Evolutionary conservation across 2,329 filamentous ascomycete species (phyloP).

Genomic region (Aspergillus pseudoterreus): DNA sequence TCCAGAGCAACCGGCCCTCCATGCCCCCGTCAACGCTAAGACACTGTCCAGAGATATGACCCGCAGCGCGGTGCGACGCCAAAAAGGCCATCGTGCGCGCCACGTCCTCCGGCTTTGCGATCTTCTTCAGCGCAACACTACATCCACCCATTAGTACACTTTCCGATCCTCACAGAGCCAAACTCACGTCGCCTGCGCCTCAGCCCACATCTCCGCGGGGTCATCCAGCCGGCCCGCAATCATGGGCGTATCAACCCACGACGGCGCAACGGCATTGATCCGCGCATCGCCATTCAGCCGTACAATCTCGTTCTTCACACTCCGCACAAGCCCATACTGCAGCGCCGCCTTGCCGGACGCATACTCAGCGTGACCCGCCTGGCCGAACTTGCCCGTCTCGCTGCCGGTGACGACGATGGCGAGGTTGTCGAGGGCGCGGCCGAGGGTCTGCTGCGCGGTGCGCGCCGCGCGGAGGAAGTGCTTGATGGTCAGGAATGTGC

Average conservation of each 20-base stretch:
- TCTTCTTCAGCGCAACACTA: conserved; percentile 44
- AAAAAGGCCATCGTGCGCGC: conserved; percentile 49
- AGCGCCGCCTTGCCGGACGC: conserved; percentile 50
- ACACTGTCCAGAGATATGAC: conserved; percentile 54
- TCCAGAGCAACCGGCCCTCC: conserved; percentile 50
- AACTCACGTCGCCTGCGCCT: conserved; percentile 45
- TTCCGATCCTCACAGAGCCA: not conserved
- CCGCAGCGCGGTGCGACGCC: conserved; percentile 49
- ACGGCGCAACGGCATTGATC: conserved; percentile 52
- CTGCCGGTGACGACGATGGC: conserved; percentile 53
- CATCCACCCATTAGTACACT: not conserved
- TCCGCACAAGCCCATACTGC: conserved; percentile 51
- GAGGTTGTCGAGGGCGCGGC: conserved; percentile 46
- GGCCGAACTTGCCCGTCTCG: conserved; percentile 51
- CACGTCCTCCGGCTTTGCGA: conserved; percentile 48
- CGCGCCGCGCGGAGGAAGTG: conserved; percentile 49
- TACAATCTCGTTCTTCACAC: conserved; percentile 55
- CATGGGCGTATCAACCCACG: conserved; percentile 47
- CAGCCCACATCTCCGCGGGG: conserved; percentile 47
- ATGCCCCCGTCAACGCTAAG: conserved; percentile 51
- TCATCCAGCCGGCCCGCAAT: conserved; percentile 51
- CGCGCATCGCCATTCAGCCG: conserved; percentile 48
- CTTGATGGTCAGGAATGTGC: conserved; percentile 55
- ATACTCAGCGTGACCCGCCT: conserved; percentile 50
- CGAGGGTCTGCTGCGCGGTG: conserved; percentile 33